Conservation (phyloP, 2,329 filamentous ascomycete genomes). For the Neofusicoccum parvum region DNA sequence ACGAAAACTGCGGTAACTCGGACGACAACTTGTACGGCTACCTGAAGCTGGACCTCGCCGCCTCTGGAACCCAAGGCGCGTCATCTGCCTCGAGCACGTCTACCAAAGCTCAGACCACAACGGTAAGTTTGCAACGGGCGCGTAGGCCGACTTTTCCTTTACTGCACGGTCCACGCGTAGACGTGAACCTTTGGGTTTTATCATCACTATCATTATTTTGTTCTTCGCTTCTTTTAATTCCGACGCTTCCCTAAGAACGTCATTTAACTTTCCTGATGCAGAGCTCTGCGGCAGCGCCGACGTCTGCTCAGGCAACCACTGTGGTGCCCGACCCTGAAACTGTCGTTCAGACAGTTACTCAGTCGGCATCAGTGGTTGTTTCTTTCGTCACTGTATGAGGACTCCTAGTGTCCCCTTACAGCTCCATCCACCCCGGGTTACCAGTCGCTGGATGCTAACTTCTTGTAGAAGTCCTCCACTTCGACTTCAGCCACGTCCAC, state of each 20-base stretch:
- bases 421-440: too few relatives aligned
- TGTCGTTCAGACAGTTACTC: conserved; percentile 32
- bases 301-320: conserved; percentile 28
- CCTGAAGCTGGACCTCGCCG: conserved; percentile 49
- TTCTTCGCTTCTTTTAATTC: conserved; percentile 12
- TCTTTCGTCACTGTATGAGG: conserved; percentile 25
- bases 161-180: neutral
- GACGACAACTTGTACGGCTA: conserved; percentile 64
- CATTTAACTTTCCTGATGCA: conserved; percentile 36
- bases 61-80: conserved; percentile 60
- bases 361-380: conserved; percentile 24
- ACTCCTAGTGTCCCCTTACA: neutral
- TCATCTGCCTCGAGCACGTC: conserved; percentile 28
- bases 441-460: neutral
- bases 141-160: neutral
- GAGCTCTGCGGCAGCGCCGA: conserved; percentile 37
- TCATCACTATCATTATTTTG: neutral
- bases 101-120: conserved; percentile 1
- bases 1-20: conserved; percentile 65
- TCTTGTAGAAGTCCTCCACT: too few relatives aligned
- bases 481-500: too few relatives aligned
- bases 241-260: conserved; percentile 18
- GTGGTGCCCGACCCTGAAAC: conserved; percentile 30
- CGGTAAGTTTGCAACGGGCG: conserved; percentile 18
- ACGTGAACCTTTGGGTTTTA: neutral